Conservation (phyloP, 495 filamentous ascomycete species). For the Apodospora peruviana region DNA sequence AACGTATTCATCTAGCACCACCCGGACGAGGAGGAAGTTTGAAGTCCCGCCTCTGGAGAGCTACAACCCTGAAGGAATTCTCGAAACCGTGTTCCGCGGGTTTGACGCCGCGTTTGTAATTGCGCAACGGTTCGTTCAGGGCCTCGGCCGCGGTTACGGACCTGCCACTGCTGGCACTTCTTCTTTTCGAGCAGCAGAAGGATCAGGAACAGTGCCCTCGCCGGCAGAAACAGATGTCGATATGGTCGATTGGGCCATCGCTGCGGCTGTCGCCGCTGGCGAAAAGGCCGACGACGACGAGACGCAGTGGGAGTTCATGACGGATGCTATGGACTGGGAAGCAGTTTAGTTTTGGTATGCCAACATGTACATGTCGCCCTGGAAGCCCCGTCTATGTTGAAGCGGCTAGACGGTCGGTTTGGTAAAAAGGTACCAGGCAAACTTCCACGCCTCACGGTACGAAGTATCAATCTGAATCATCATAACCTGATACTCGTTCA, state of each 20-base stretch:
- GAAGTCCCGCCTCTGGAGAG: conserved; percentile 41
- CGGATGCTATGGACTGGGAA: conserved; percentile 64
- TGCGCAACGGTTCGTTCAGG: conserved; percentile 21
- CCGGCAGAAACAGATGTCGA: conserved; percentile 4
- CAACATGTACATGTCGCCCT: too few relatives aligned
- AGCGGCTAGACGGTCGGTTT: too few relatives aligned
- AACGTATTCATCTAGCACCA: neutral
- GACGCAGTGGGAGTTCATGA: conserved; percentile 54
- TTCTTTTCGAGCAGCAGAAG: too few relatives aligned
- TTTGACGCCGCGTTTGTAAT: conserved; percentile 31
- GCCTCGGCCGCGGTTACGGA: neutral
- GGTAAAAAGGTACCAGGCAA: too few relatives aligned
- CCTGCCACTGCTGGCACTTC: neutral
- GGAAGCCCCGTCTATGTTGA: too few relatives aligned
- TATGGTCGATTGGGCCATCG: conserved; percentile 3
- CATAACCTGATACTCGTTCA: too few relatives aligned
- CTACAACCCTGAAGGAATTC: conserved; percentile 52
- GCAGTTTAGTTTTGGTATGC: conserved; percentile 32
- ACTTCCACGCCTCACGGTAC: too few relatives aligned
- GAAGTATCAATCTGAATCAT: too few relatives aligned
- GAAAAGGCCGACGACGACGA: conserved; percentile 20
- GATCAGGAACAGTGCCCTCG: too few relatives aligned
- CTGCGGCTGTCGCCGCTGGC: conserved; percentile 20
- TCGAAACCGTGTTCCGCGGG: conserved; percentile 36
- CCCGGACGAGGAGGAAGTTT: neutral